Conservation (phyloP, 2,329 filamentous ascomycete genomes). For the Penicillium sp. region DNA sequence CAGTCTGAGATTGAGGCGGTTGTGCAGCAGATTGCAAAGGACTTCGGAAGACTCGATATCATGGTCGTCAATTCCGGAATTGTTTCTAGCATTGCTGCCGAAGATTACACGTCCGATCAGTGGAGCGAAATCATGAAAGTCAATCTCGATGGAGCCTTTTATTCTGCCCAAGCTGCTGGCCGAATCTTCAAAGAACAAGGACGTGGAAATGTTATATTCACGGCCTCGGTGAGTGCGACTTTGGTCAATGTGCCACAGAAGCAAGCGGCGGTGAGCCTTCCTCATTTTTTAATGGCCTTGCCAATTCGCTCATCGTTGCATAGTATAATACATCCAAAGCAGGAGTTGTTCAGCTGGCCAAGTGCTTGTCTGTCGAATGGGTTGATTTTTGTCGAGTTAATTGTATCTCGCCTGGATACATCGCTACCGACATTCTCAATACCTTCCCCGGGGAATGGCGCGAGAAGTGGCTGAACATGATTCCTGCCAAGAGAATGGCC, state of each 20-base stretch:
- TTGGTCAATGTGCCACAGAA: conserved; percentile 44
- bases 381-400: conserved; percentile 44
- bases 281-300: background rate
- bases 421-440: conserved; percentile 42
- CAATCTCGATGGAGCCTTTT: conserved; percentile 43
- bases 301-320: background rate
- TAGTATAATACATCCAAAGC: conserved; percentile 43
- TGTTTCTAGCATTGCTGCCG: conserved; percentile 34
- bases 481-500: conserved; percentile 40
- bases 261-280: conserved; percentile 33
- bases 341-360: conserved; percentile 38
- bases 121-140: conserved; percentile 44
- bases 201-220: conserved; percentile 41
- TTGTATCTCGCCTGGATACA: conserved; percentile 42
- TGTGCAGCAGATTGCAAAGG: conserved; percentile 36
- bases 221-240: conserved; percentile 39
- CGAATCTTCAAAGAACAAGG: conserved; percentile 39
- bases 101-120: conserved; percentile 41
- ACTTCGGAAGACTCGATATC: conserved; percentile 48
- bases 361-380: conserved; percentile 42
- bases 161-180: conserved; percentile 40
- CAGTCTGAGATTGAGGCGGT: conserved; percentile 31
- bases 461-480: conserved; percentile 42
- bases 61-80: conserved; percentile 51
- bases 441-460: conserved; percentile 38